Base-by-base conservation (phyloP, 169 alveolate genomes). In the Babesia gibsoni region DNA sequence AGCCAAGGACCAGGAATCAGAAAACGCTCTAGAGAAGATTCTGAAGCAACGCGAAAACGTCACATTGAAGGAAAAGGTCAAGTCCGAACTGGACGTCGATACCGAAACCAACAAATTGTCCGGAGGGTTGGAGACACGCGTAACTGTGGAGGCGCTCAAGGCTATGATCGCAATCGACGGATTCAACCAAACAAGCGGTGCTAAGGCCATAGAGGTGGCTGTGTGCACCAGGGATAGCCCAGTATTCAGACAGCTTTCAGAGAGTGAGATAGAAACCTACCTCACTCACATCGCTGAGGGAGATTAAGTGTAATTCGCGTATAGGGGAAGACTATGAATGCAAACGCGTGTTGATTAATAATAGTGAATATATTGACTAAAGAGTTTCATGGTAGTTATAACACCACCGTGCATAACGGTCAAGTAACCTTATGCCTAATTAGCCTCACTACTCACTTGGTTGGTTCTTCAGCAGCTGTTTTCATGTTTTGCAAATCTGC, bases 191-290 rank as follows among this genome's bases (percentile, higher is more conserved):
- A 93, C 87, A 46, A 88, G 89, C 68, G 92, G 92, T 54, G 91
- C 97, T n/a, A 85, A 82, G 46, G 95, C 91, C 64, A 93, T 94
- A 41, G 98, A 94, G 81, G 91, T 93, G 52, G 98, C 96, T 6
- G 81, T 94, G 35, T 94, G 91, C 42, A 91, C 97, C 29, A 70
- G 63, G 33, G 90, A 82, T 27, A 88, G 84, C 73, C 94, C 94
- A 1, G 80, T 80, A 58, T 94, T 94, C 78, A 87, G 94, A 52
- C 94, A 87, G 45, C 88, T 94, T 37, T 66, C 92, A 42, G 95
- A 90, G 67, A 80, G 80, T 41, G 97, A 92, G 70, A 89, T 93
- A 39, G 97, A 93, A 43, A 74, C 82, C 50, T 88, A 86, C 46
- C 85, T 93, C 52, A 91, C 95, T 45, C 84, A 64, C 59, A 90